Evolutionary conservation across 805 yeast genomes (phyloP), one percentile per base, ranked within the genome.

Genomic region (Tetrapisispora pingtungensis): DNA sequence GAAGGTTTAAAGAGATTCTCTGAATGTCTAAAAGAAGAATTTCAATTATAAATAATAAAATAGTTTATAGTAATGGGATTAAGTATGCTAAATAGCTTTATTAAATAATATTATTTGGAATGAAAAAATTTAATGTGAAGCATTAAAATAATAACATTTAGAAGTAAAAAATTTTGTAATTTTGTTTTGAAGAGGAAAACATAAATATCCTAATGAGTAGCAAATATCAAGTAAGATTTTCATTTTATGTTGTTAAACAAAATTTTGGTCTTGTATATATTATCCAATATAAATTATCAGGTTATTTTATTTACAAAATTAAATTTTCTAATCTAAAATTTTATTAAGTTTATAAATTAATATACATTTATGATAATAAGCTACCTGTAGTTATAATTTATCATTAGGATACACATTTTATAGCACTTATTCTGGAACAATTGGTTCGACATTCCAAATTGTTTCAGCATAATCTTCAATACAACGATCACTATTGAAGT

Each of bases 371-470:
- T 12, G 13, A 28, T 28, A 4, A 28, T 28, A 28, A 28, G 7
- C 26, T 22, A 22, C 26, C 26, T 6, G 8, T 22, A 22, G 26
- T 33, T 22, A 22, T 22, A 22, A 22, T 22, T 22, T 22, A 8
- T 22, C 19, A 34, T 34, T 14, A 14, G 5, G 13, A 6, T 20
- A 5, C 18, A 12, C 14, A 4, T 22, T 13, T 13, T 2, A 27
- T 15, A n/a, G 3, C 15, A 26, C 7, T 19, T 33, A 38, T 45
- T 54, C 55, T 20, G 55, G 51, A 36, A 53, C 53, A 31, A 68
- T 55, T 33, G 96, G 94, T 68, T 88, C 96, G 49, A 87, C 77
- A 58, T 88, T 83, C 97, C 97, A 88, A 57, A 88, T 87, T 49
- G 80, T 76, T 52, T 85, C 96, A 30, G 96, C 95, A 54, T 88